A percentile compares a stretch with the other conserved stretches of the same genome.
phyloP scores from a whole-genome alignment of 2,329 filamentous ascomycete species.

The Tolypocladium cylindrosporum region DNA sequence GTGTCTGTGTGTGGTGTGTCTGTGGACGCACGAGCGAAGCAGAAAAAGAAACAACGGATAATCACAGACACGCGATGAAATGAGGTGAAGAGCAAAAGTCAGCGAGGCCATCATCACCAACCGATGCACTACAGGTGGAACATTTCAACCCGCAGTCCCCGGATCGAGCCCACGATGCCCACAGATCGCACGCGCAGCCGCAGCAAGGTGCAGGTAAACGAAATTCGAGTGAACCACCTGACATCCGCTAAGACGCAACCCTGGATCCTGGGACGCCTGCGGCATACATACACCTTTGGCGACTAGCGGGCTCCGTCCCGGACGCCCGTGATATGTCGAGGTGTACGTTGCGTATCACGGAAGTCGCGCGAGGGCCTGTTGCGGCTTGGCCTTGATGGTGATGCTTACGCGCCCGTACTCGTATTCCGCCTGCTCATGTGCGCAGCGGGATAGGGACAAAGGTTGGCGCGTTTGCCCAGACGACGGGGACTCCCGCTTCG shows the following conservation, averaged over 20 bases:
- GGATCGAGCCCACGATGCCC: neutral
- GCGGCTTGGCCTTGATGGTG: neutral
- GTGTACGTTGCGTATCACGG: neutral
- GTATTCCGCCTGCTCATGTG: neutral
- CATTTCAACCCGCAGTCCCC: neutral
- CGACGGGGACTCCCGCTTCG: neutral
- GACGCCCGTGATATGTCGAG: neutral
- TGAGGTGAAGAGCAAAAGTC: neutral
- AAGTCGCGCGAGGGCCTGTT: neutral
- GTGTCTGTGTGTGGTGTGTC: neutral
- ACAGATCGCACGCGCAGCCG: neutral
- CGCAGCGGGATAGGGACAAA: neutral
- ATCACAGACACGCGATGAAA: neutral
- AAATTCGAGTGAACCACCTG: neutral
- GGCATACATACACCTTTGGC: neutral
- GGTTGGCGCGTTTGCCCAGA: no score
- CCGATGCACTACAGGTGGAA: neutral
- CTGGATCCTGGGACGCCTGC: neutral
- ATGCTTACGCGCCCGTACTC: neutral
- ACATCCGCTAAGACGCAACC: neutral
- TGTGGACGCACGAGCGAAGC: neutral
- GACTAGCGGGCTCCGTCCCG: neutral
- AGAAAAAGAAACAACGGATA: neutral
- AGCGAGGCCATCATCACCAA: neutral
- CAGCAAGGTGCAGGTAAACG: neutral